phyloP scores from a whole-genome alignment of 1,284 basidiomycete species.

The Pseudozyma sp. region DNA sequence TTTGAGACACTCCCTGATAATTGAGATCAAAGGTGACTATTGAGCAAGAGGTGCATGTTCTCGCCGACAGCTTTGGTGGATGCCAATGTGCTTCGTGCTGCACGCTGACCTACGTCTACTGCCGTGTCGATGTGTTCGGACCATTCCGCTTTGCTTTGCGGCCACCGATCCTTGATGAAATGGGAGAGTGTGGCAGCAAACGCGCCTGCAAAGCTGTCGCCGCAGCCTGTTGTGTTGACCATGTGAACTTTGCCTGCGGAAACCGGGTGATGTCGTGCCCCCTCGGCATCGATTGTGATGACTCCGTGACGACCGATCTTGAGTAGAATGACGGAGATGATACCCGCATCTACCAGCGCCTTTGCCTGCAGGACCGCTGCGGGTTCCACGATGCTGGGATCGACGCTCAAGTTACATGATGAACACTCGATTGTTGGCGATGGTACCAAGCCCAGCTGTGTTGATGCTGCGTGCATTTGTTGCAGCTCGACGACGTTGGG shows the following conservation, averaged over 20 bases:
- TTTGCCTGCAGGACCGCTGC: neutral
- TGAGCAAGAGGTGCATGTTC: constrained; percentile 27
- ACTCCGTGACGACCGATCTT: constrained; percentile 50
- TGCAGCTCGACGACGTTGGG: constrained; percentile 51
- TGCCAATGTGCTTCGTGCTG: constrained; percentile 34
- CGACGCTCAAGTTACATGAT: neutral
- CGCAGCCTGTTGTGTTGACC: constrained; percentile 64
- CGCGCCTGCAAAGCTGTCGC: constrained; percentile 65
- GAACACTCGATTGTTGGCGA: neutral
- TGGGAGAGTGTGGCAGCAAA: constrained; percentile 47
- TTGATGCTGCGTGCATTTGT: constrained; percentile 19
- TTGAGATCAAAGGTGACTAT: neutral
- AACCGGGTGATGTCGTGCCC: constrained; percentile 38
- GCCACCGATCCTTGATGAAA: neutral
- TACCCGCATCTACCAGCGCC: constrained; percentile 8
- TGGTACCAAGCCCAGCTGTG: constrained; percentile 12
- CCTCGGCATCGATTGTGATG: constrained; percentile 15
- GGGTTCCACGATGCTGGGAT: neutral
- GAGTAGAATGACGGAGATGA: constrained; percentile 42
- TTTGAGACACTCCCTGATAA: too few relatives aligned
- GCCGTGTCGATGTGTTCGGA: constrained; percentile 14
- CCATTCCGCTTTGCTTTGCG: neutral
- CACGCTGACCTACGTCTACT: constrained; percentile 35
- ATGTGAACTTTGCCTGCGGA: constrained; percentile 18
- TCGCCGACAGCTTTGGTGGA: constrained; percentile 35